A percentile compares a stretch with the other conserved stretches of the same genome.
These are phyloP conservation scores for Silene latifolia DNA, from an alignment of 148 eudicot species.

Conservation along the genomic window DNA sequence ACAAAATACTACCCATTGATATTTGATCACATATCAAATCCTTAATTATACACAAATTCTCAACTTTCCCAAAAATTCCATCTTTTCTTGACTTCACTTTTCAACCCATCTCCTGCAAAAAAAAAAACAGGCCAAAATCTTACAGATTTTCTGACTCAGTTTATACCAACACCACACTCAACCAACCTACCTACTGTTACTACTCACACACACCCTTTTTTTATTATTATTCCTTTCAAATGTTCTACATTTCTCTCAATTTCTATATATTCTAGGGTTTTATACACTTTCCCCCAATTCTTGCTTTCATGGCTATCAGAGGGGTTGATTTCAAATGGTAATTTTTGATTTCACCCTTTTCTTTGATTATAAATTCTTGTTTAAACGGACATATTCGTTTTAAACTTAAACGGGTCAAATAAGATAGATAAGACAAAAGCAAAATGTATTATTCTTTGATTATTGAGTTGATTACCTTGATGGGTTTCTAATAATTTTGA, in stretches of 20 bases:
- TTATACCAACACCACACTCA: slow-evolving; percentile 8
- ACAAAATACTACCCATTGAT: too few relatives aligned
- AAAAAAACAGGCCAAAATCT: slow-evolving; percentile 16
- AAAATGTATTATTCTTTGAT: too few relatives aligned
- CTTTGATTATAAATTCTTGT: neutral
- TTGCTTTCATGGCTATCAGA: slow-evolving; percentile 26
- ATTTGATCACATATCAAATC: too few relatives aligned
- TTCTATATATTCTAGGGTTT: slow-evolving; percentile 8
- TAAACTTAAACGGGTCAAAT: too few relatives aligned
- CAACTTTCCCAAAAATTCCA: slow-evolving; percentile 5
- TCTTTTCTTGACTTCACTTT: neutral
- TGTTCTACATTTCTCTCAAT: slow-evolving; percentile 16
- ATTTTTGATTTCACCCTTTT: neutral
- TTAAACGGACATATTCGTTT: too few relatives aligned
- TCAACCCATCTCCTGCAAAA: neutral
- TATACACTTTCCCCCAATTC: neutral
- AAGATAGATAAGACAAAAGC: too few relatives aligned
- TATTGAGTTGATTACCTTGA: neutral
- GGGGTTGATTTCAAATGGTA: slow-evolving; percentile 80
- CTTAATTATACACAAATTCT: too few relatives aligned
- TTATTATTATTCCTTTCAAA: slow-evolving; percentile 5
- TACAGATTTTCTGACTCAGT: slow-evolving; percentile 13
- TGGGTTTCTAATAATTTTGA: slow-evolving; percentile 3
- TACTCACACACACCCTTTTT: neutral
- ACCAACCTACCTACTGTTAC: slow-evolving; percentile 13